Evolutionary conservation across 108 stramenopile genomes (phyloP), one percentile per base, ranked within the genome.

Genomic region (Skeletonema menzelii): DNA sequence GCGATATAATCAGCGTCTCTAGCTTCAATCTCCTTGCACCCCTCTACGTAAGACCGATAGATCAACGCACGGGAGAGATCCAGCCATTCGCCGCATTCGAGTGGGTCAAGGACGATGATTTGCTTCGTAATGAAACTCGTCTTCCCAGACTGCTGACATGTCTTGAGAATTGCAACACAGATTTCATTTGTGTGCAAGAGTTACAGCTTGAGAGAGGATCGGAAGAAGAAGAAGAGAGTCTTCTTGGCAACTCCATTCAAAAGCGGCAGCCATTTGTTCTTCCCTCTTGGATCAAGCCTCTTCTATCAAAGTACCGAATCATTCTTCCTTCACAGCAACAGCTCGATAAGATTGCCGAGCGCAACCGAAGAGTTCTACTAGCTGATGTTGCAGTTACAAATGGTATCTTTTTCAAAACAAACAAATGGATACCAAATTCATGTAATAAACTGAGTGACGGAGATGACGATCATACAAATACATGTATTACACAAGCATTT

Each of bases 181-280:
- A 83, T 58, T 75, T 85, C 57, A 83, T 85, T 69, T 85, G 85
- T 65, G 69, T 85, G n/a, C 85, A 85, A 58, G 85, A 85, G 57
- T 53, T 85, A 30, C 85, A 85, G 46, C 49, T 85, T 2, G 85
- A 83, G 57, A 73, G 77, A 44, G 31, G 57, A 10, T 20, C 20
- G 27, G 49, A 44, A 5, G 27, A 38, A 22, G 19, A 67, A 24
- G 8, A 14, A n/a, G n/a, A n/a, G n/a, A n/a, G n/a, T n/a, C n/a
- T n/a, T 35, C 19, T 8, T 15, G 13, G 27, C 42, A 27, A 34
- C 13, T 49, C 27, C 28, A 34, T 5, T 27, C 27, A 32, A 17
- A 53, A 13, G 20, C 27, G n/a, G 8, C 49, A 24, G 49, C 49
- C 49, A 37, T 82, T 73, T 59, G 44, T 59, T n/a, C 71, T 82